A percentile compares a stretch with the other conserved stretches of the same genome.
phyloP scores from a whole-genome alignment of 768 basidiomycete genomes.

The Termitomyces sp. region DNA sequence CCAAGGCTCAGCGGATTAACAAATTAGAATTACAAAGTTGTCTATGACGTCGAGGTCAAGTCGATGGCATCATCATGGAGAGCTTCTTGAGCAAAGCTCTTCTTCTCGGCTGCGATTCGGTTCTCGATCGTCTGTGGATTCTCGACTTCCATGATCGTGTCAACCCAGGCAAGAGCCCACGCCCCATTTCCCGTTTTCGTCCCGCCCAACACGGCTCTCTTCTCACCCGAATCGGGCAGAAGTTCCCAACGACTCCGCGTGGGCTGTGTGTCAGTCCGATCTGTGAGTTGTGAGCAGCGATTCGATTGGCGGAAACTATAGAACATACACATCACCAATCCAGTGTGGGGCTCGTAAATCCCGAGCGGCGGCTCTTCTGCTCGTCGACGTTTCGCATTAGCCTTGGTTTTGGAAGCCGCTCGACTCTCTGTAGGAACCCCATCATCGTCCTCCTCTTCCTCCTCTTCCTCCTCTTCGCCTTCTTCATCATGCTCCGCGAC shows the following conservation, averaged over 20 bases:
- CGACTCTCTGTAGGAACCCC: neutral
- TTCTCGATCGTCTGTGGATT: neutral
- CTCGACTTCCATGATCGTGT: slow-evolving; percentile 42
- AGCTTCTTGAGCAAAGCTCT: neutral
- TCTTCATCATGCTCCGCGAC: slow-evolving; percentile 24
- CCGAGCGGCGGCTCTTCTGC: slow-evolving; percentile 46
- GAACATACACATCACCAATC: slow-evolving; percentile 64
- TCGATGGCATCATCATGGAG: neutral
- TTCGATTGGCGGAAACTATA: neutral
- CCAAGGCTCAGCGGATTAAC: neutral
- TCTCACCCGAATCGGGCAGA: slow-evolving; percentile 38
- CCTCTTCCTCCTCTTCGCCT: slow-evolving; percentile 20
- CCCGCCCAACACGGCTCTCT: slow-evolving; percentile 53
- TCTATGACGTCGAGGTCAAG: slow-evolving; percentile 1
- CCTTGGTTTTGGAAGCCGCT: neutral
- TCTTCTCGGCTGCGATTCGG: neutral
- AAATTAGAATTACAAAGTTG: neutral
- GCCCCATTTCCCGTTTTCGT: slow-evolving; percentile 72
- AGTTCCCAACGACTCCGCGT: slow-evolving; percentile 56
- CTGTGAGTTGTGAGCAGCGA: slow-evolving; percentile 28
- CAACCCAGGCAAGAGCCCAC: slow-evolving; percentile 80
- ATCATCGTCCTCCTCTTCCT: neutral
- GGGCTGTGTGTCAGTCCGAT: slow-evolving; percentile 76
- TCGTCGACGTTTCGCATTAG: slow-evolving; percentile 21
- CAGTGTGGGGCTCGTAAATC: slow-evolving; percentile 79